phyloP scores from a whole-genome alignment of 306 rosid genomes.

The Lablab purpureus region DNA sequence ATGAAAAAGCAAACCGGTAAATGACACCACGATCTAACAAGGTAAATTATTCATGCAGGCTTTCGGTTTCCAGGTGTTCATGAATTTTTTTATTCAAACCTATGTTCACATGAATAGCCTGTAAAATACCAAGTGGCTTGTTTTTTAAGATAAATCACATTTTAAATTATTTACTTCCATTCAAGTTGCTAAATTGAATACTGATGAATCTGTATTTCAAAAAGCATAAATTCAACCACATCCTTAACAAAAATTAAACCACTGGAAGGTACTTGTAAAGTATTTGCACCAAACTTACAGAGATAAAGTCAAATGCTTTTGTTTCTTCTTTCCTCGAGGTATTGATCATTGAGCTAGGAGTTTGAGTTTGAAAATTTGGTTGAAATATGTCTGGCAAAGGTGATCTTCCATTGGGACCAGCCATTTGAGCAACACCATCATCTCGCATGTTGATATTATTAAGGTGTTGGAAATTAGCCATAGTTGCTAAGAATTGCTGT shows the following conservation, averaged over 20 bases:
- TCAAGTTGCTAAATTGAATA: slow-evolving; percentile 33
- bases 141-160: slow-evolving; percentile 25
- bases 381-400: slow-evolving; percentile 93
- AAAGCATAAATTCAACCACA: slow-evolving; percentile 44
- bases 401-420: slow-evolving; percentile 63
- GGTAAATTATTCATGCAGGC: slow-evolving; percentile 18
- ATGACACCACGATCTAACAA: slow-evolving; percentile 15
- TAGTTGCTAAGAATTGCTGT: slow-evolving; percentile 81
- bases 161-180: slow-evolving; percentile 1
- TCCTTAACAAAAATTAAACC: slow-evolving; percentile 35
- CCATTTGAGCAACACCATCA: slow-evolving; percentile 55
- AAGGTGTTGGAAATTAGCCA: slow-evolving; percentile 83
- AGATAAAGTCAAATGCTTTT: slow-evolving; percentile 95
- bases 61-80: slow-evolving; percentile 1
- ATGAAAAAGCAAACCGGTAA: not conserved
- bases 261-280: not conserved
- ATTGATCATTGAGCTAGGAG: slow-evolving; percentile 67
- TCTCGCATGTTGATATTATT: slow-evolving; percentile 66
- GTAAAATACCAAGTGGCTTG: not conserved
- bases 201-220: not conserved
- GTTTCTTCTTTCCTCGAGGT: slow-evolving; percentile 89
- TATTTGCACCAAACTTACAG: slow-evolving; percentile 65
- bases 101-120: not conserved
- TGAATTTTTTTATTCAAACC: slow-evolving; percentile 32
- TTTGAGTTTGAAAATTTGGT: slow-evolving; percentile 64